Evolutionary conservation across 192 early-diverging fungal genomes (phyloP).

Genomic region (Coemansia sp.): DNA sequence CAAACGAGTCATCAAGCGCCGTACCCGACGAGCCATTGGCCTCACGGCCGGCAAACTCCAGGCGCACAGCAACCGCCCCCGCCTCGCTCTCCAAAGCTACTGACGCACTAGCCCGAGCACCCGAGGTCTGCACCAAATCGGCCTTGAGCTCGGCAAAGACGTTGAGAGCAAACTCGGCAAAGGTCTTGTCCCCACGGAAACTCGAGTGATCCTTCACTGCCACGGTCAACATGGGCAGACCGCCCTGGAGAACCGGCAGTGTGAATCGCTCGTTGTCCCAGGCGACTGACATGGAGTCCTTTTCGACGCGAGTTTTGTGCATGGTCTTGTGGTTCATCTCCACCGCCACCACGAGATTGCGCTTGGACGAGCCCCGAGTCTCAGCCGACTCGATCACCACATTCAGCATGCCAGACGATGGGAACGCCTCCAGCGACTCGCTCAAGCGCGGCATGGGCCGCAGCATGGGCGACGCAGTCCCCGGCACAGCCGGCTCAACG

Average conservation of each 20-base stretch:
- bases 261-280: slow-evolving; percentile 31
- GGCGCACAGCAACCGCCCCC: slow-evolving; percentile 10
- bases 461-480: background rate
- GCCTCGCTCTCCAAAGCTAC: slow-evolving; percentile 14
- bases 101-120: slow-evolving; percentile 3
- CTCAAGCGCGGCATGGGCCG: slow-evolving; percentile 26
- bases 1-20: slow-evolving; percentile 9
- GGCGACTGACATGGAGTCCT: slow-evolving; percentile 22
- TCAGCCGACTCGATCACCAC: slow-evolving; percentile 35
- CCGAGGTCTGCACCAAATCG: slow-evolving; percentile 24
- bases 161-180: slow-evolving; percentile 29
- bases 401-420: slow-evolving; percentile 23
- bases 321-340: slow-evolving; percentile 50
- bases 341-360: slow-evolving; percentile 34
- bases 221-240: slow-evolving; percentile 24
- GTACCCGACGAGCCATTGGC: background rate
- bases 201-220: slow-evolving; percentile 49
- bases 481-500: no score
- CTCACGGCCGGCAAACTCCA: slow-evolving; percentile 29
- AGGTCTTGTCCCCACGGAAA: slow-evolving; percentile 48
- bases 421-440: slow-evolving; percentile 36
- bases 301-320: slow-evolving; percentile 48
- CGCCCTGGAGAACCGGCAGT: slow-evolving; percentile 46
- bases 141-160: slow-evolving; percentile 37
- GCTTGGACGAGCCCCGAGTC: slow-evolving; percentile 13